Conservation (phyloP, 139 green algal genomes). For the Pleodorina starrii region DNA sequence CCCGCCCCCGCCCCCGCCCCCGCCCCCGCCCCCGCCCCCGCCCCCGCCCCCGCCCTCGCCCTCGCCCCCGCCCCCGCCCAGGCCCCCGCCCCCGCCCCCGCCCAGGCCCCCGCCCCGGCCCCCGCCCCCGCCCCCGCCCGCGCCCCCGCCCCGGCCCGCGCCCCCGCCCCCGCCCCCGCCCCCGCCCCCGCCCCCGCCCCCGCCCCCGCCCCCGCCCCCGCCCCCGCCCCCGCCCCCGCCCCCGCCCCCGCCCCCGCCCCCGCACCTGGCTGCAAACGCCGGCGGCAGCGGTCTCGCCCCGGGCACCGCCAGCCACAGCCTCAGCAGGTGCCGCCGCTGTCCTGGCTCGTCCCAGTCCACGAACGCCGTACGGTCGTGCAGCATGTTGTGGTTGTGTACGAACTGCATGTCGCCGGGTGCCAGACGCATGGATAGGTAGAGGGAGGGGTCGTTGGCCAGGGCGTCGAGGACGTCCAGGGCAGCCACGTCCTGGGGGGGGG, state of each 20-base stretch:
- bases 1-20: no score
- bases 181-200: neutral
- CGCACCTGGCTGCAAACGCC: neutral
- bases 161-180: neutral
- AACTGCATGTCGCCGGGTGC: slow-evolving; percentile 38
- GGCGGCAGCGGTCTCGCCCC: slow-evolving; percentile 32
- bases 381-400: slow-evolving; percentile 50
- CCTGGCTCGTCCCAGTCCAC: neutral
- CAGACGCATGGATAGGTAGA: slow-evolving; percentile 39
- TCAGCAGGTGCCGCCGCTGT: slow-evolving; percentile 29
- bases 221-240: neutral
- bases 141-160: neutral
- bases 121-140: neutral
- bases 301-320: slow-evolving; percentile 36
- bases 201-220: neutral
- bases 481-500: slow-evolving; percentile 10
- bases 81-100: no score
- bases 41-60: no score
- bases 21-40: no score
- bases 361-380: slow-evolving; percentile 30
- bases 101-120: neutral
- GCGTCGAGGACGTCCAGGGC: slow-evolving; percentile 26
- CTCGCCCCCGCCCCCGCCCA: no score
- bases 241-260: neutral
- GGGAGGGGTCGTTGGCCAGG: slow-evolving; percentile 25